These are phyloP conservation scores for Gelatoporia subvermispora DNA, from an alignment of 768 basidiomycete species.

Conservation along the genomic window DNA sequence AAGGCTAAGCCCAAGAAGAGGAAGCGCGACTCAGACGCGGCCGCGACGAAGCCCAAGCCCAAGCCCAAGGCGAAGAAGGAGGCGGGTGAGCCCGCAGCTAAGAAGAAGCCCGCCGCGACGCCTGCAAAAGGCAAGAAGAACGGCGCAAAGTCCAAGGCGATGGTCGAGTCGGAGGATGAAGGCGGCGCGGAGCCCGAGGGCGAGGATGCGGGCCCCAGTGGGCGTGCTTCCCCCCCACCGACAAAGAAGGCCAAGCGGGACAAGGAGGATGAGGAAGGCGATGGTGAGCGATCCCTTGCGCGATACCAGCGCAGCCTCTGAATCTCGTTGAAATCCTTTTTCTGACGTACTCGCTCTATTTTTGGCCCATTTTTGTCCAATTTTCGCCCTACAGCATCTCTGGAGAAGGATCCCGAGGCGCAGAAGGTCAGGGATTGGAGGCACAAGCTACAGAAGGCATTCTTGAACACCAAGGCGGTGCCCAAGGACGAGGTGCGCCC, in stretches of 20 bases:
- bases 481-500: conserved; percentile 61
- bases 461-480: conserved; percentile 59
- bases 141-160: conserved; percentile 55
- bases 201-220: conserved; percentile 42
- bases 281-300: conserved; percentile 39
- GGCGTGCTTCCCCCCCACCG: conserved; percentile 55
- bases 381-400: conserved; percentile 27
- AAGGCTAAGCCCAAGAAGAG: conserved; percentile 47
- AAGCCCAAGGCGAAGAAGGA: conserved; percentile 45
- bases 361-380: not conserved
- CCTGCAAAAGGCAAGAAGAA: conserved; percentile 47
- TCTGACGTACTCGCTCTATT: not conserved
- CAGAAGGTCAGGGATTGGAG: conserved; percentile 85
- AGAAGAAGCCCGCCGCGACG: conserved; percentile 29
- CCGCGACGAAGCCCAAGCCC: conserved; percentile 34
- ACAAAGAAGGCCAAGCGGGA: conserved; percentile 59
- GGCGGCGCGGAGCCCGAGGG: conserved; percentile 29
- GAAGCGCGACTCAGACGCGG: conserved; percentile 58
- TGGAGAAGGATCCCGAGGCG: conserved; percentile 57
- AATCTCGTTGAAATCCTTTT: no score
- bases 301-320: no score
- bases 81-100: conserved; percentile 32
- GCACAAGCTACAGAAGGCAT: conserved; percentile 85
- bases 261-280: conserved; percentile 58
- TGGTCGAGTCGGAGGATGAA: conserved; percentile 62